Base-by-base conservation (phyloP, 179 eudicot species). In the Sideroxylon spinosum region DNA sequence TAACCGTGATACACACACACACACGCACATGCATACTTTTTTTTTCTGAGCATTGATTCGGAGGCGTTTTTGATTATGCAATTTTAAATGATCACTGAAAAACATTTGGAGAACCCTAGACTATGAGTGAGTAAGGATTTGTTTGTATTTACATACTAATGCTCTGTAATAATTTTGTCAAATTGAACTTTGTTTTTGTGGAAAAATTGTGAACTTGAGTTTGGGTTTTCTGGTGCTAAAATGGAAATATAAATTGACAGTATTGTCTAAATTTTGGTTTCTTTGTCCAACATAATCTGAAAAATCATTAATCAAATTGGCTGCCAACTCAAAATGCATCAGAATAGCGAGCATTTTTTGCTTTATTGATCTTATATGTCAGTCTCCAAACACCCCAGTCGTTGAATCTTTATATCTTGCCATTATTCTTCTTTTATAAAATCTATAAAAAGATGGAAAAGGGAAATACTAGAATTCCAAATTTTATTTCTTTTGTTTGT, bases 361-460 rank as follows among this genome's bases (percentile, higher is more conserved):
- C 92, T 78, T 95, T 95, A 78, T 89, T 82, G 82, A 95, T 95
- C 87, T 87, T 87, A 86, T 95, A 95, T 48, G 96, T 95, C 71
- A 95, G 88, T 76, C 94, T 90, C 28, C 99, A 84, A 82, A 92
- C 85, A 25, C 99, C 99, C 99, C 99, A 95, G 63, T 95, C 98
- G 74, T 92, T 93, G 80, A 95, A 93, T 87, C 99, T 88, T 96
- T 95, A 92, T 52, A 95, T 71, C 83, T 81, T 89, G 28, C 99
- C 99, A 79, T 95, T 88, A 82, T 95, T 95, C n/a, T 86, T 93
- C 96, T 83, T 74, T 86, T 66, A 95, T 68, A 67, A 90, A 95
- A 9, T 88, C 99, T 95, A 87, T 80, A 49, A 55, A 13, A 12
- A 25, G 12, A 32, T 19, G 44, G 55, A 29, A 62, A 64, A 72